Percentiles rank a stretch among this genome's conserved stretches.
These are phyloP conservation scores for Boletellus sp. DNA, from an alignment of 1,284 basidiomycete species.

Conservation along the genomic window DNA sequence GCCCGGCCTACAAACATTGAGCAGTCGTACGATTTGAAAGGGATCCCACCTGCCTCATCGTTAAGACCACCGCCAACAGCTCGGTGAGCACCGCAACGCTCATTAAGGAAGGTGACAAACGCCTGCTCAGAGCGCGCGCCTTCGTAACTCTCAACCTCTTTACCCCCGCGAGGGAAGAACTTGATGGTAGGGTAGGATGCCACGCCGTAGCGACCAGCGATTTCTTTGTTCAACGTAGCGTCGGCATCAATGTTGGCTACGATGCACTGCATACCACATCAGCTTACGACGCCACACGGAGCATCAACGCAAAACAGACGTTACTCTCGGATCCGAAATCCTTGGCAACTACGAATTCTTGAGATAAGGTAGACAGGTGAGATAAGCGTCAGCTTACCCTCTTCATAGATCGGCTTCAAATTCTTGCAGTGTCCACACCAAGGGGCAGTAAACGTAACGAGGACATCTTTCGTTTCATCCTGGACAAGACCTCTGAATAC, in stretches of 20 bases:
- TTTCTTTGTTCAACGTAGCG: conserved; percentile 70
- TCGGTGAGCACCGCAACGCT: conserved; percentile 85
- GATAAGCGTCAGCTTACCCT: conserved; percentile 36
- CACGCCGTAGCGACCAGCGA: conserved; percentile 76
- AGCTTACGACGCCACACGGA: conserved; percentile 1
- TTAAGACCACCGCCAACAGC: conserved; percentile 78
- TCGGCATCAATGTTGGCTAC: conserved; percentile 92
- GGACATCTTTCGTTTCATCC: conserved; percentile 77
- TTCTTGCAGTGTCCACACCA: conserved; percentile 90
- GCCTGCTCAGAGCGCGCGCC: conserved; percentile 64
- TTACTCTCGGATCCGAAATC: conserved; percentile 77
- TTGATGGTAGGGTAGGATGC: conserved; percentile 87
- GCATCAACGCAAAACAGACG: conserved; percentile 39
- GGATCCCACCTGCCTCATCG: conserved; percentile 49
- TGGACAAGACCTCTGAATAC: conserved; percentile 29
- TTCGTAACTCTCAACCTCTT: conserved; percentile 64
- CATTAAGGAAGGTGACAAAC: conserved; percentile 76
- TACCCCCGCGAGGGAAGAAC: conserved; percentile 81
- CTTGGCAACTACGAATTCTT: conserved; percentile 53
- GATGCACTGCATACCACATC: conserved; percentile 56
- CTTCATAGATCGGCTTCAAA: conserved; percentile 85
- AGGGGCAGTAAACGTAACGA: conserved; percentile 89
- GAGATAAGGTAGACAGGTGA: not conserved
- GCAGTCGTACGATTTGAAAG: conserved; percentile 1
- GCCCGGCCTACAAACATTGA: conserved; percentile 61